These are phyloP conservation scores for Ophiostoma montium DNA, from an alignment of 2,329 filamentous ascomycete genomes.

Conservation along the genomic window DNA sequence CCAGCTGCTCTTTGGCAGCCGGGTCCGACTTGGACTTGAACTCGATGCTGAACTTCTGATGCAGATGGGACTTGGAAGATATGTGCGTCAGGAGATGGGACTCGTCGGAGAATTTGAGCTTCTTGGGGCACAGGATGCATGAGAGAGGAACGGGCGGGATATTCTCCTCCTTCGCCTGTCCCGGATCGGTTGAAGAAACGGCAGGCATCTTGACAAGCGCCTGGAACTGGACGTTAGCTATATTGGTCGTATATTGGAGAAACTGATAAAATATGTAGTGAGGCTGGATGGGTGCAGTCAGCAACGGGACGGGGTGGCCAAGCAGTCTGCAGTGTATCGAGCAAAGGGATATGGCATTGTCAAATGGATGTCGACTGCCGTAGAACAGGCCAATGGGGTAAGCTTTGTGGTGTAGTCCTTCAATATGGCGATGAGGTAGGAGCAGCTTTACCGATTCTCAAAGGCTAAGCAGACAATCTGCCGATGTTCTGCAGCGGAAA, in stretches of 20 bases:
- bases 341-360: too few species aligned
- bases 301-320: too few species aligned
- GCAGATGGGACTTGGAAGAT: slow-evolving; percentile 81
- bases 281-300: too few species aligned
- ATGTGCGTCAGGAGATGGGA: slow-evolving; percentile 89
- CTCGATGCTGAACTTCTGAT: slow-evolving; percentile 68
- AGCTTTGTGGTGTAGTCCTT: too few species aligned
- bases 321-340: too few species aligned
- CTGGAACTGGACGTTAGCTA: neutral
- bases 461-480: neutral
- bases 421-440: neutral
- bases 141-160: slow-evolving; percentile 44
- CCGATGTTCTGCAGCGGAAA: neutral
- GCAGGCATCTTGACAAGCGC: slow-evolving; percentile 22
- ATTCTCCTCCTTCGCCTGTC: neutral
- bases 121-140: slow-evolving; percentile 73
- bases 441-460: neutral
- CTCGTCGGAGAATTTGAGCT: slow-evolving; percentile 71
- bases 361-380: too few species aligned
- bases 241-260: neutral
- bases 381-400: too few species aligned
- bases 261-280: too few species aligned
- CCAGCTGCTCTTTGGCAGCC: slow-evolving; percentile 47
- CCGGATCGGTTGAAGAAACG: slow-evolving; percentile 7
- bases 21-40: slow-evolving; percentile 55